These are phyloP conservation scores for Quercus wislizeni DNA, from an alignment of 306 rosid species.

Conservation along the genomic window DNA sequence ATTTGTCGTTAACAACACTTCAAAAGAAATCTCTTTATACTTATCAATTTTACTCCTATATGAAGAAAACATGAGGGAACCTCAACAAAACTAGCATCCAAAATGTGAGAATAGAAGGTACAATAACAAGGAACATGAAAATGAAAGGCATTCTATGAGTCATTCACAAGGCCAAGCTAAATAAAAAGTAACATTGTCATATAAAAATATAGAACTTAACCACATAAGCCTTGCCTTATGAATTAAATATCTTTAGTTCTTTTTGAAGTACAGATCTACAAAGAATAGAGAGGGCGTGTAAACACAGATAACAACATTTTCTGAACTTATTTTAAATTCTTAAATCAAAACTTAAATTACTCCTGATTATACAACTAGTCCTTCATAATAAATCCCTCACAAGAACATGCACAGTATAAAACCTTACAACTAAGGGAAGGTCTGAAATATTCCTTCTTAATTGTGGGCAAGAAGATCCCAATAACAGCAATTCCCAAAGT, in stretches of 20 bases:
- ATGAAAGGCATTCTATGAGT: neutral
- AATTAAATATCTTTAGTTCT: neutral
- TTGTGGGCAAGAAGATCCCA: slow-evolving; percentile 2
- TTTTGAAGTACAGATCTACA: neutral
- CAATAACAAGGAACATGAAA: neutral
- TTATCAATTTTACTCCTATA: neutral
- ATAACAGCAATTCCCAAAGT: neutral
- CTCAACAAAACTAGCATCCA: neutral
- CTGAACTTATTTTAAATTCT: neutral
- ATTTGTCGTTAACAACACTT: neutral
- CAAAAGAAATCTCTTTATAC: neutral
- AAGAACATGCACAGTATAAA: neutral
- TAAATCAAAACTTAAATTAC: neutral
- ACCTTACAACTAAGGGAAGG: neutral
- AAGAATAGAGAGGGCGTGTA: neutral
- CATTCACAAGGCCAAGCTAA: neutral
- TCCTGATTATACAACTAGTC: neutral
- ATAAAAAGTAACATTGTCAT: neutral
- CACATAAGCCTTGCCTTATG: neutral
- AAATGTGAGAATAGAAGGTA: neutral
- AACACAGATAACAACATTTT: neutral
- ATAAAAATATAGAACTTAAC: neutral
- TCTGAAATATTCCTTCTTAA: neutral
- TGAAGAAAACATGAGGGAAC: neutral
- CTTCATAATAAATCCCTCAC: neutral